Base-by-base conservation (phyloP, 2,329 filamentous ascomycete genomes). In the Colletotrichum destructivum region DNA sequence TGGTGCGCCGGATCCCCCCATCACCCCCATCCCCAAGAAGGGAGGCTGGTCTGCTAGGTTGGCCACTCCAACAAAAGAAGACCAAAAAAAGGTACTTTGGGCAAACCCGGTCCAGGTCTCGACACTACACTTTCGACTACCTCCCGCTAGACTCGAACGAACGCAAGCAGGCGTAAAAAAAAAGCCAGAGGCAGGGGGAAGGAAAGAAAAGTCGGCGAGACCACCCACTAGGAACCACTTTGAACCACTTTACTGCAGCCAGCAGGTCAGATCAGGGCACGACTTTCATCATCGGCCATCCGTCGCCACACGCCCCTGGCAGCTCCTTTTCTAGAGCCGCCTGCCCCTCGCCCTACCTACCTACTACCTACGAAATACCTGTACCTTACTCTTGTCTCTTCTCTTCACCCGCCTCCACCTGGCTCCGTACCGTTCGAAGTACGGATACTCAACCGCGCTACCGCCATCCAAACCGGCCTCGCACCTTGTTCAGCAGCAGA, bases 261-360 rank as follows among this genome's bases (percentile, higher is more conserved):
- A 68, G 69, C 69, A 69, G 64, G 65, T 69, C 64, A 71, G 69
- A 63, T 63, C 69, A 71, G 59, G 69, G 69, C 69, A 71, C 57
- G 69, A 70, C 72, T 74, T 73, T 67, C 69, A 74, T 74, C 72
- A 74, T 74, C 72, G 72, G 62, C 65, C 72, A 74, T 65, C 70
- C 69, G 70, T 74, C 47, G 72, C 72, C 72, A 74, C 72, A 72
- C 62, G 66, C 72, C 67, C 62, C 69, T 69, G 69, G 69, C 69
- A 63, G 64, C 35, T 60, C 69, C 59, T 71, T 71, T 69, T 69
- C 59, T 71, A 71, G 69, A 71, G 69, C 65, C 65, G 69, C 69
- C 69, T 71, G 66, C 66, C 70, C 69, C 66, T 72, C 66, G 70
- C 70, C 61, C 35, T 70, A 66, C 66, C 66, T 64, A 66, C 42